Conservation (phyloP, 2,329 filamentous ascomycete genomes). For the Exophiala sp. region DNA sequence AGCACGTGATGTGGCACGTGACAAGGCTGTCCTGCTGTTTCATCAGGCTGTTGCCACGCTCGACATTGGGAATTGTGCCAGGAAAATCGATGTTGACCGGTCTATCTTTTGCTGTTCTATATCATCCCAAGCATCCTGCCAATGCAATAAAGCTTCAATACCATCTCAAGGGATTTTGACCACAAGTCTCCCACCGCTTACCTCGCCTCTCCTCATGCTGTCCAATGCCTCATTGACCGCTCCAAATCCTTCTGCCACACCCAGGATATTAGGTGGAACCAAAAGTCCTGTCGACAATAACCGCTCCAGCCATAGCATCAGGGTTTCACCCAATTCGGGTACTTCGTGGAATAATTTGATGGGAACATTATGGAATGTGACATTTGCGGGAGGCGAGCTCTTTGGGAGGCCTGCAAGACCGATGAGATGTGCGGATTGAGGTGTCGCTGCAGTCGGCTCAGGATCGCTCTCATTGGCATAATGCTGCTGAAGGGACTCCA, state of each 20-base stretch:
- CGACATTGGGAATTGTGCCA: background rate
- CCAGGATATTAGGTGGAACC: conserved; percentile 59
- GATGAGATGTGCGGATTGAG: conserved; percentile 53
- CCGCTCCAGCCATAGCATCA: conserved; percentile 62
- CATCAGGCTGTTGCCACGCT: background rate
- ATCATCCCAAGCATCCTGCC: background rate
- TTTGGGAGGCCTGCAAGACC: conserved; percentile 65
- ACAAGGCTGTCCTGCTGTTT: background rate
- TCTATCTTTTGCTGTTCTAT: background rate
- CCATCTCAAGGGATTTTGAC: conserved; percentile 36
- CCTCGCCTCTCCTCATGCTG: conserved; percentile 57
- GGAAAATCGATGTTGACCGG: background rate
- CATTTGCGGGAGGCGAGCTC: conserved; percentile 32
- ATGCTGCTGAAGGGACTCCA: conserved; percentile 43
- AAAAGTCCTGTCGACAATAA: conserved; percentile 52
- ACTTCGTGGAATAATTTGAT: conserved; percentile 72
- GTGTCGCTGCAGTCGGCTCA: background rate
- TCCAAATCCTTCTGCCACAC: conserved; percentile 55
- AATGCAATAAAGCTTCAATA: background rate
- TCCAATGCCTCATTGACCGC: conserved; percentile 65
- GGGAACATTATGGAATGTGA: conserved; percentile 57
- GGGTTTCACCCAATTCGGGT: conserved; percentile 54
- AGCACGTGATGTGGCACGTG: background rate
- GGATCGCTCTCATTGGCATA: background rate
- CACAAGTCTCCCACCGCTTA: conserved; percentile 65